These are phyloP conservation scores for Blepharisma japonicum DNA, from an alignment of 73 alveolate species.

Conservation along the genomic window DNA sequence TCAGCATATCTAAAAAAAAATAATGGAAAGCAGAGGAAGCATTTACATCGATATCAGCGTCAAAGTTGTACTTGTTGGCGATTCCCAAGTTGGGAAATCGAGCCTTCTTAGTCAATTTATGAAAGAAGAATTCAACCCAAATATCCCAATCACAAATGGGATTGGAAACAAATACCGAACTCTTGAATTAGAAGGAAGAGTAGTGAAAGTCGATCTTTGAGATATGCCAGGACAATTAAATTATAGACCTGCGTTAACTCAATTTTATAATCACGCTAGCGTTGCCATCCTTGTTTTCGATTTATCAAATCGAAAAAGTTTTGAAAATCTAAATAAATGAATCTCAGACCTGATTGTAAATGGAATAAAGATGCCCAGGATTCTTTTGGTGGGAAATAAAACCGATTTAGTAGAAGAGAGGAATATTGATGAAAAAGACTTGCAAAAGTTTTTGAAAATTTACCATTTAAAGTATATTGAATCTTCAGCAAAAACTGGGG, in stretches of 20 bases:
- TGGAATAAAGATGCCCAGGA: too few species aligned
- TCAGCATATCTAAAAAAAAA: too few species aligned
- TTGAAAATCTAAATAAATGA: neutral
- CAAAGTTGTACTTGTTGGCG: constrained; percentile 66
- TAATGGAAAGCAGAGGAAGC: too few species aligned
- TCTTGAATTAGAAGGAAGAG: neutral
- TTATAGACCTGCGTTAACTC: neutral
- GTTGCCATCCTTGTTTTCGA: constrained; percentile 15
- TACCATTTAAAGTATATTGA: constrained; percentile 40
- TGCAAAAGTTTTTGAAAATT: too few species aligned
- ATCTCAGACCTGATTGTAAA: too few species aligned
- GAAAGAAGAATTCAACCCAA: constrained; percentile 26
- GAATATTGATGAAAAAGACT: too few species aligned
- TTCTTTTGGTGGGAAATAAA: too few species aligned
- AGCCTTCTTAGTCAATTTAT: constrained; percentile 54
- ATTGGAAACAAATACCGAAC: neutral
- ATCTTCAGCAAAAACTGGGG: constrained; percentile 74
- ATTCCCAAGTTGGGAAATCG: constrained; percentile 74
- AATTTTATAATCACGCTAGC: neutral
- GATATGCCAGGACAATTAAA: neutral
- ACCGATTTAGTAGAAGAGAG: too few species aligned
- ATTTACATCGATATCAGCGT: too few species aligned
- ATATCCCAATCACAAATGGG: neutral
- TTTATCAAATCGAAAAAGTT: neutral
- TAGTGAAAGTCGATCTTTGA: neutral